phyloP scores from a whole-genome alignment of 2,329 filamentous ascomycete genomes.

The Scopulariopsis brevicaulis region DNA sequence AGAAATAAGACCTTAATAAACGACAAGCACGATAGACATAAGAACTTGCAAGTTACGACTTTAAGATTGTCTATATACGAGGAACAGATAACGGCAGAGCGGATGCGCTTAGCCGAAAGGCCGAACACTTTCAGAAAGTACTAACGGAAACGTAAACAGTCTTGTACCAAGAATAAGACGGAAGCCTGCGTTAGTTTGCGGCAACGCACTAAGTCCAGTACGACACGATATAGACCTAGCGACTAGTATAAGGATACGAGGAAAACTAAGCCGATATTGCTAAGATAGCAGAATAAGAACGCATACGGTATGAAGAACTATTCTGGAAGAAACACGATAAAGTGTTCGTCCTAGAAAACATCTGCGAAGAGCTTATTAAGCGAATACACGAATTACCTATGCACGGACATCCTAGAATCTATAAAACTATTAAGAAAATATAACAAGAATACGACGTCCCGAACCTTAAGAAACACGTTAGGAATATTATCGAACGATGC shows the following conservation, averaged over 20 bases:
- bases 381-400: too few species aligned
- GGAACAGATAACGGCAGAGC: slow-evolving; percentile 1
- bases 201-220: background rate
- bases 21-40: background rate
- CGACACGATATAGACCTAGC: background rate
- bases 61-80: slow-evolving; percentile 5
- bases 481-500: too few species aligned
- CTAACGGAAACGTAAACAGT: too few species aligned
- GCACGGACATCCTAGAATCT: too few species aligned
- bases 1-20: background rate
- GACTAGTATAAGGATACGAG: background rate
- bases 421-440: too few species aligned
- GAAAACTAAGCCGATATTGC: background rate
- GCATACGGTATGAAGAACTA: background rate
- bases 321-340: background rate
- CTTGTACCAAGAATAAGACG: too few species aligned
- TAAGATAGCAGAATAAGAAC: background rate
- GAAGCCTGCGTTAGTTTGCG: background rate
- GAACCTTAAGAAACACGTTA: too few species aligned
- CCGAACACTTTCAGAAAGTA: too few species aligned
- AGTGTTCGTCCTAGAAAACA: background rate
- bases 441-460: too few species aligned
- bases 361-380: too few species aligned
- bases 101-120: slow-evolving; percentile 3
- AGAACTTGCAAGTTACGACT: background rate